These are phyloP conservation scores for Naegleria gruberi DNA, from an alignment of 208 protist genomes.

Conservation along the genomic window DNA sequence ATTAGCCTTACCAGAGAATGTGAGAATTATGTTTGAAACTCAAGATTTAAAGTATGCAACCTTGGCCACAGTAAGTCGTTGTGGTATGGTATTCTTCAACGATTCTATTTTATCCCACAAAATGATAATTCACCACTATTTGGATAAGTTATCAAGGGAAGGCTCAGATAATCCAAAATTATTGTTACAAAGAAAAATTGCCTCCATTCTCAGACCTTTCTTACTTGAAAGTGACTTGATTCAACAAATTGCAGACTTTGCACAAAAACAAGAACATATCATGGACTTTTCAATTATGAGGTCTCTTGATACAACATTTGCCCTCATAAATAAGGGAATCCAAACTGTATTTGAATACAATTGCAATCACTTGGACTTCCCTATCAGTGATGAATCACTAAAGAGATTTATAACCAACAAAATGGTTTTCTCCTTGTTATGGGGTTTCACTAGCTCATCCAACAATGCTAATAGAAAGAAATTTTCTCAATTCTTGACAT, in stretches of 20 bases:
- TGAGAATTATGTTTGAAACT: constrained; percentile 97
- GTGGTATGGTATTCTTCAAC: constrained; percentile 98
- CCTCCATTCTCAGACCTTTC: constrained; percentile 51
- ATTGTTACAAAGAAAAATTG: background rate
- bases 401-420: constrained; percentile 63
- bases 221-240: constrained; percentile 73
- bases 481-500: constrained; percentile 47
- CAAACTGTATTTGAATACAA: constrained; percentile 76
- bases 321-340: constrained; percentile 78
- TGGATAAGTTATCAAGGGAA: constrained; percentile 49
- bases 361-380: constrained; percentile 62
- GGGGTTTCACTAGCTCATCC: constrained; percentile 78
- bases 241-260: constrained; percentile 56
- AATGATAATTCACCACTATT: constrained; percentile 71
- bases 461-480: constrained; percentile 49
- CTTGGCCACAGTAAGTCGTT: constrained; percentile 93
- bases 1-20: constrained; percentile 86
- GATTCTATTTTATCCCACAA: constrained; percentile 66
- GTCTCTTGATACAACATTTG: constrained; percentile 74
- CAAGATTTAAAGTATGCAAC: constrained; percentile 92
- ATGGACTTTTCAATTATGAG: constrained; percentile 86
- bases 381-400: constrained; percentile 44
- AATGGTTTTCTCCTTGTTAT: constrained; percentile 84
- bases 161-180: constrained; percentile 30
- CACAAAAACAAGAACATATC: constrained; percentile 61